Base-by-base conservation (phyloP, 148 eudicot genomes). In the Vaccinium myrtillus region DNA sequence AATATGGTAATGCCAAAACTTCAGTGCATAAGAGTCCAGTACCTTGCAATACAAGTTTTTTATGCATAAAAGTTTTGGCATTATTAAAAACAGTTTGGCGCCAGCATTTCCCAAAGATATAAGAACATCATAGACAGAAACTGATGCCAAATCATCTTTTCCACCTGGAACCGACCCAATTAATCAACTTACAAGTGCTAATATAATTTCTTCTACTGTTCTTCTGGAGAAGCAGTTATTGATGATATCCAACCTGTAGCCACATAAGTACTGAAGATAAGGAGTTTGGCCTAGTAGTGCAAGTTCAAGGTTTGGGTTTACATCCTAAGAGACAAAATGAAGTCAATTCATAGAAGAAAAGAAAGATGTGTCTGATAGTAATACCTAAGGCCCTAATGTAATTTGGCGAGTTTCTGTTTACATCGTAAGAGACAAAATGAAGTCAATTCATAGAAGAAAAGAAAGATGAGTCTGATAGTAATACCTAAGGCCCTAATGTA, bases 191-290 rank as follows among this genome's bases (percentile, higher is more conserved):
- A 96, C 99, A 85, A 96, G 92, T 78, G 93, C 89, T 75, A 89
- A 89, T 83, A 93, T 79, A 75, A 96, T 94, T 74, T 96, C 97
- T 90, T 96, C 98, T 56, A 93, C 81, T 50, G 98, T 92, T 87
- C 89, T 88, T 82, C 87, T 86, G 19, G 95, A 92, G 80, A 96
- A 96, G 87, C 93, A 93, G 86, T 80, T 85, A 49, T 96, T 91
- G 81, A 96, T 92, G 76, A 85, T 85, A 80, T 88, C 87, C 89
- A 96, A 87, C 91, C 99, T 96, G 88, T 79, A 85, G 79, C 59
- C 87, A 82, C 53, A 43, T 0, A 75, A 76, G 16, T 19, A 81
- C 75, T 74, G 54, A 49, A 25, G 54, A 19, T 67, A 43, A 75
- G 67, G 23, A 78, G n/a, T 25, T 43, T n/a, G 15, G 14, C 23